Percentiles rank a stretch among this genome's conserved stretches.
phyloP scores from a whole-genome alignment of 2,329 filamentous ascomycete species.

The Colletotrichum sidae region DNA sequence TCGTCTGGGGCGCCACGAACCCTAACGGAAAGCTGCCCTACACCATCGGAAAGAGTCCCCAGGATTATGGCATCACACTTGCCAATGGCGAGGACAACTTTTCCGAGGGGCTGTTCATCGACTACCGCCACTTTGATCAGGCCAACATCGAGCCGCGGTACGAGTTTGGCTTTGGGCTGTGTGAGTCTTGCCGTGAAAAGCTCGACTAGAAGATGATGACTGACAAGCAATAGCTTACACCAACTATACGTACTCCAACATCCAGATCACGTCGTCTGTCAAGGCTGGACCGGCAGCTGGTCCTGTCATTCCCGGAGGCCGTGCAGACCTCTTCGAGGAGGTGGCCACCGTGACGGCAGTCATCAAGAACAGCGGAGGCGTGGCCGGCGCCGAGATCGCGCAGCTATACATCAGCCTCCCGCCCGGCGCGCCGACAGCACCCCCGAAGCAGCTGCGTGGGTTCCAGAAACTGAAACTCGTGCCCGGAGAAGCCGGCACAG shows the following conservation, averaged over 20 bases:
- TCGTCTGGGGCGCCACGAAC: slow-evolving; percentile 71
- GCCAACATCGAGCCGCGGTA: slow-evolving; percentile 68
- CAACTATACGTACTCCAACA: slow-evolving; percentile 69
- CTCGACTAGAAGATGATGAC: neutral
- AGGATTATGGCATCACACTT: slow-evolving; percentile 58
- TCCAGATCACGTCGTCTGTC: slow-evolving; percentile 54
- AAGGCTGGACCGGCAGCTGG: slow-evolving; percentile 54
- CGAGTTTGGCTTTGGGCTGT: slow-evolving; percentile 73
- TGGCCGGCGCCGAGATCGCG: slow-evolving; percentile 72
- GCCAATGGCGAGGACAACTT: slow-evolving; percentile 61
- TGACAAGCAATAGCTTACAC: slow-evolving; percentile 67
- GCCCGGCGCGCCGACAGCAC: slow-evolving; percentile 50
- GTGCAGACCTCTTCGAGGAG: slow-evolving; percentile 57
- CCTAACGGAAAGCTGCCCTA: slow-evolving; percentile 62
- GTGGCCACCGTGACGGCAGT: slow-evolving; percentile 66
- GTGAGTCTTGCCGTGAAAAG: slow-evolving; percentile 44
- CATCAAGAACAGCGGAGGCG: slow-evolving; percentile 71
- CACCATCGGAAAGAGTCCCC: slow-evolving; percentile 60
- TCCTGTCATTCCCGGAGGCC: slow-evolving; percentile 55
- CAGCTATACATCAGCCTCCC: slow-evolving; percentile 68
- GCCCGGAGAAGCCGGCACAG: slow-evolving; percentile 57
- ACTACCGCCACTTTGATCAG: slow-evolving; percentile 73
- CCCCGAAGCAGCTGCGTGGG: slow-evolving; percentile 71
- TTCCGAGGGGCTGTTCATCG: slow-evolving; percentile 70
- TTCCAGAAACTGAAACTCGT: slow-evolving; percentile 71